Evolutionary conservation across 805 yeast species (phyloP), one percentile per base, ranked within the genome.

Genomic region (Torulaspora franciscae): DNA sequence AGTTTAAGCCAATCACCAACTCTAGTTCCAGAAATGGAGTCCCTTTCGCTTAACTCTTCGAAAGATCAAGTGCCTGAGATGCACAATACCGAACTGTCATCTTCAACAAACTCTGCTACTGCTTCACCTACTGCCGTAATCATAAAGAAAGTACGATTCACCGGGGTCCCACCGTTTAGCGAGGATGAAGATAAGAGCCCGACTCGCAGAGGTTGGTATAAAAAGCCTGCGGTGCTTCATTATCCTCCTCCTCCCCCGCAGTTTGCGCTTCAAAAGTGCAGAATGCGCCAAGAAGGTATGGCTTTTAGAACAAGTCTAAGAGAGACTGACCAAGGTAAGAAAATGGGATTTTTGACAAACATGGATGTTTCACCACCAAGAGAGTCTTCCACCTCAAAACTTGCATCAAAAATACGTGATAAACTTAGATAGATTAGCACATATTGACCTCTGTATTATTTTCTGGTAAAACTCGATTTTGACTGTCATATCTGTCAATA

Each of bases 141-240:
- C 4, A 42, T 48, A 4, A 63, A 63, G 48, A 65, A 57, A 37
- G 70, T 65, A 3, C 55, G 69, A 24, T 65, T 65, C 45, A 44
- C 52, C 3, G 69, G 69, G 9, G 70, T 65, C 0, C 65, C 69
- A 4, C 68, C 70, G 6, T 57, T 64, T 58, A 46, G 57, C 1
- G 52, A 48, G 1, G 54, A 56, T 13, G 69, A 65, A 41, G 54
- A 62, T 13, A 56, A 59, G 2, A 49, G 43, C 29, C 68, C 69
- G 2, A 63, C 59, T 23, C 62, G 56, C 37, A 55, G 55, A 37
- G 68, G 69, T 1, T 65, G 69, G 69, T 64, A 64, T 45, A 62
- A 61, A 40, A 65, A 65, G 27, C 69, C 69, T 0, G 61, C 65
- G 5, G 61, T 61, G 3, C 40, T 65, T 11, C 64, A 62, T 40